Evolutionary conservation across 352 stramenopile species (phyloP).

Genomic region (Elongisporangium anandrum): DNA sequence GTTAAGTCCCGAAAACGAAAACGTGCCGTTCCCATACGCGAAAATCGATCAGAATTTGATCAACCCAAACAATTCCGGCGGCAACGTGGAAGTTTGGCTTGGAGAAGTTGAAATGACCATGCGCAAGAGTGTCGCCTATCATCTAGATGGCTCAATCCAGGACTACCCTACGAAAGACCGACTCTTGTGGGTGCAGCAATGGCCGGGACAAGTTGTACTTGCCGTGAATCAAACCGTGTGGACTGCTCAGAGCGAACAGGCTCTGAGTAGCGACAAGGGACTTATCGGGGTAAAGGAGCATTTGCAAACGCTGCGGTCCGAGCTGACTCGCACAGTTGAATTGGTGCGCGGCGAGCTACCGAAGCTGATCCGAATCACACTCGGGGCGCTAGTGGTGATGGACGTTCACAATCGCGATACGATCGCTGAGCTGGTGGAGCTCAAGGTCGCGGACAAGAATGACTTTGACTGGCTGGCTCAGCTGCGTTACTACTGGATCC

Average conservation of each 20-base stretch:
- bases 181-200: slow-evolving; percentile 89
- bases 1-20: slow-evolving; percentile 84
- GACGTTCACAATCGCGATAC: slow-evolving; percentile 95
- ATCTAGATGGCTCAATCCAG: slow-evolving; percentile 80
- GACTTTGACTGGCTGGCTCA: slow-evolving; percentile 95
- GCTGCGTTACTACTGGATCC: slow-evolving; percentile 91
- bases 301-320: slow-evolving; percentile 57
- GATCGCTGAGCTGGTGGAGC: slow-evolving; percentile 86
- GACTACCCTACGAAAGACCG: slow-evolving; percentile 87
- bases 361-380: slow-evolving; percentile 90
- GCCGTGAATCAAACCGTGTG: slow-evolving; percentile 92
- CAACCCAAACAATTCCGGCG: slow-evolving; percentile 91
- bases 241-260: slow-evolving; percentile 82
- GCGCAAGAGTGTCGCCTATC: slow-evolving; percentile 74
- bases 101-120: slow-evolving; percentile 85
- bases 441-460: slow-evolving; percentile 67
- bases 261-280: slow-evolving; percentile 29
- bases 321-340: slow-evolving; percentile 88
- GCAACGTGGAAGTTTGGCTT: slow-evolving; percentile 91
- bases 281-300: slow-evolving; percentile 52
- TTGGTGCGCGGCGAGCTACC: slow-evolving; percentile 90
- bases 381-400: slow-evolving; percentile 93
- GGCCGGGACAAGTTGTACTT: slow-evolving; percentile 91
- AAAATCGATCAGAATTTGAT: slow-evolving; percentile 87
- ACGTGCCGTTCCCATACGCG: slow-evolving; percentile 86